phyloP scores from a whole-genome alignment of 371 early-diverging fungal species.

The Dipsacomyces acuminosporus region DNA sequence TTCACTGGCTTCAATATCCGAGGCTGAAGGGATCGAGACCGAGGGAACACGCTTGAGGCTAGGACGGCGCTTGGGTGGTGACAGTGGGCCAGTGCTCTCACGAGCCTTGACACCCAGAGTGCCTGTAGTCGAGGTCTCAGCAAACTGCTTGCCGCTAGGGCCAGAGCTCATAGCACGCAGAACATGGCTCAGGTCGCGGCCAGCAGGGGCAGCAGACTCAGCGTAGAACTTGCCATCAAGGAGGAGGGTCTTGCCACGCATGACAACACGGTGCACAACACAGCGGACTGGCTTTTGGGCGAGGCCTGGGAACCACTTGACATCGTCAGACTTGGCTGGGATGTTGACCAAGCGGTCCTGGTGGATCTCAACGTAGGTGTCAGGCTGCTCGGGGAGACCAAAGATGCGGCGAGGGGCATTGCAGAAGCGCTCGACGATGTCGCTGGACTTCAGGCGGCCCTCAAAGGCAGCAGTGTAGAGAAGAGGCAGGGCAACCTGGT shows the following conservation, averaged over 20 bases:
- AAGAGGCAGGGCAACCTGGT: slow-evolving; percentile 72
- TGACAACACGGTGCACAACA: slow-evolving; percentile 73
- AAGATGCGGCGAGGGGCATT: slow-evolving; percentile 86
- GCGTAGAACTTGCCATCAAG: slow-evolving; percentile 68
- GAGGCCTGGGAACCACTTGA: slow-evolving; percentile 32
- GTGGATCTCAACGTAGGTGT: slow-evolving; percentile 85
- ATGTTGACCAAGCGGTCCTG: slow-evolving; percentile 42
- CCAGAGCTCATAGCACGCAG: slow-evolving; percentile 41
- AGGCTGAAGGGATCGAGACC: neutral
- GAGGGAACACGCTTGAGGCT: neutral
- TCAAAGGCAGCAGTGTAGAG: slow-evolving; percentile 78
- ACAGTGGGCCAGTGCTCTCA: neutral
- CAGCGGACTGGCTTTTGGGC: slow-evolving; percentile 43
- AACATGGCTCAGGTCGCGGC: slow-evolving; percentile 35
- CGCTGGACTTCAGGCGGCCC: slow-evolving; percentile 74
- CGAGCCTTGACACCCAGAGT: slow-evolving; percentile 17
- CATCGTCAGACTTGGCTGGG: slow-evolving; percentile 23
- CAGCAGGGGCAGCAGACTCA: slow-evolving; percentile 9
- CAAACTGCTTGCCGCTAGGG: slow-evolving; percentile 37
- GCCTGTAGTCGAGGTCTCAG: slow-evolving; percentile 11
- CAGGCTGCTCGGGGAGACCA: slow-evolving; percentile 76
- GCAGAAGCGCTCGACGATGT: slow-evolving; percentile 67
- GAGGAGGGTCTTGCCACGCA: slow-evolving; percentile 74
- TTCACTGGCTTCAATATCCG: slow-evolving; percentile 3
- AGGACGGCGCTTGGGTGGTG: neutral